phyloP scores from a whole-genome alignment of 306 rosid genomes.

The Styphnolobium japonicum region DNA sequence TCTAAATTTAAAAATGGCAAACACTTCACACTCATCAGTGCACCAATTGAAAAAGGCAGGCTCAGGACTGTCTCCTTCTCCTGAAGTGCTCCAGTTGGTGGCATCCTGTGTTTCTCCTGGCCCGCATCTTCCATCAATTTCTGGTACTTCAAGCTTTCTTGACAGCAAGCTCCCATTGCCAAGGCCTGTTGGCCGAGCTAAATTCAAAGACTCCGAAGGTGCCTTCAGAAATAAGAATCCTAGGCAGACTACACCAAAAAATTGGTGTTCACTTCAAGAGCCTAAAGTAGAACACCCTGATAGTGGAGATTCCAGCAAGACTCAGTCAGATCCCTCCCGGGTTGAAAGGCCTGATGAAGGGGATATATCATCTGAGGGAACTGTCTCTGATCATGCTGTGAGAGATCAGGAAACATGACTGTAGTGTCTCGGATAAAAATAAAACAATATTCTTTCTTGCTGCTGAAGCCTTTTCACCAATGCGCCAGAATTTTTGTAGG shows the following conservation, averaged over 20 bases:
- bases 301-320: conserved; percentile 88
- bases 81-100: conserved; percentile 88
- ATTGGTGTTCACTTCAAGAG: conserved; percentile 32
- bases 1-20: conserved; percentile 35
- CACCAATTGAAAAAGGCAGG: conserved; percentile 42
- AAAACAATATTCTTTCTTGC: conserved; percentile 61
- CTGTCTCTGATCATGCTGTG: conserved; percentile 78
- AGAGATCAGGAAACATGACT: conserved; percentile 69
- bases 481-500: conserved; percentile 94
- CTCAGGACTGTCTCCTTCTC: conserved; percentile 80
- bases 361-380: conserved; percentile 88
- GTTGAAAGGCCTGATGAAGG: conserved; percentile 50
- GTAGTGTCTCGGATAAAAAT: conserved; percentile 38
- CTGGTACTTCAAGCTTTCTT: conserved; percentile 52
- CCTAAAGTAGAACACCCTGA: conserved; percentile 38
- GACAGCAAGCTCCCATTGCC: conserved; percentile 57
- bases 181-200: conserved; percentile 53
- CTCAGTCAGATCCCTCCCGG: conserved; percentile 75
- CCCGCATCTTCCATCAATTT: conserved; percentile 43
- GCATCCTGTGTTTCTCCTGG: conserved; percentile 73
- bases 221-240: conserved; percentile 35
- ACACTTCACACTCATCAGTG: conserved; percentile 38
- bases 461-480: conserved; percentile 52
- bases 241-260: conserved; percentile 37
- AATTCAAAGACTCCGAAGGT: conserved; percentile 47